phyloP scores from a whole-genome alignment of 192 early-diverging fungal species.

The Thoreauomyces humboldtii region DNA sequence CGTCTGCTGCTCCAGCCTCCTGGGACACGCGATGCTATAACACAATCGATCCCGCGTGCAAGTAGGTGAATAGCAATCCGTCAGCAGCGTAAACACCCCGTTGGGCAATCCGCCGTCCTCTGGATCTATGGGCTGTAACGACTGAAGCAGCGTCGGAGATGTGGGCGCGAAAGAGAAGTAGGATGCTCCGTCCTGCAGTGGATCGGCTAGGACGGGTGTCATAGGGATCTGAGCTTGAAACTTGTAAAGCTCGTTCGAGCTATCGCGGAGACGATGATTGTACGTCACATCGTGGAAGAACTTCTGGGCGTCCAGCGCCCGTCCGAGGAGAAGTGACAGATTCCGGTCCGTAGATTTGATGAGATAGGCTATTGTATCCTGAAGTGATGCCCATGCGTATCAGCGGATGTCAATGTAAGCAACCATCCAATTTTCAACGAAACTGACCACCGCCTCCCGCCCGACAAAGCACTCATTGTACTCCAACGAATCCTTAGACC shows the following conservation, averaged over 20 bases:
- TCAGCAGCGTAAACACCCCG: slow-evolving; percentile 87
- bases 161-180: neutral
- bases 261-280: slow-evolving; percentile 84
- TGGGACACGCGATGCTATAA: slow-evolving; percentile 87
- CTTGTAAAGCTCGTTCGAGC: slow-evolving; percentile 75
- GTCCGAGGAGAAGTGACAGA: slow-evolving; percentile 79
- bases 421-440: neutral
- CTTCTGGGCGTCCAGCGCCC: slow-evolving; percentile 84
- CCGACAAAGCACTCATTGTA: slow-evolving; percentile 86
- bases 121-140: slow-evolving; percentile 12
- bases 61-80: slow-evolving; percentile 92
- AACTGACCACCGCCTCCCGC: slow-evolving; percentile 77
- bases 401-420: neutral
- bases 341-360: slow-evolving; percentile 85
- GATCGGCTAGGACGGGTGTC: slow-evolving; percentile 1
- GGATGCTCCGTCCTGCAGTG: neutral
- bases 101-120: slow-evolving; percentile 51
- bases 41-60: slow-evolving; percentile 79
- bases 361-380: slow-evolving; percentile 75
- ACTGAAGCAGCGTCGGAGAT: too few species aligned
- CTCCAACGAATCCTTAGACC: slow-evolving; percentile 75
- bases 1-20: slow-evolving; percentile 59
- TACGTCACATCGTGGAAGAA: slow-evolving; percentile 92
- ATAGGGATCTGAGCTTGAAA: slow-evolving; percentile 53
- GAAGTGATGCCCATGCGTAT: slow-evolving; percentile 1